Evolutionary conservation across 2,329 filamentous ascomycete genomes (phyloP).

Genomic region (Trichoderma arundinaceum): DNA sequence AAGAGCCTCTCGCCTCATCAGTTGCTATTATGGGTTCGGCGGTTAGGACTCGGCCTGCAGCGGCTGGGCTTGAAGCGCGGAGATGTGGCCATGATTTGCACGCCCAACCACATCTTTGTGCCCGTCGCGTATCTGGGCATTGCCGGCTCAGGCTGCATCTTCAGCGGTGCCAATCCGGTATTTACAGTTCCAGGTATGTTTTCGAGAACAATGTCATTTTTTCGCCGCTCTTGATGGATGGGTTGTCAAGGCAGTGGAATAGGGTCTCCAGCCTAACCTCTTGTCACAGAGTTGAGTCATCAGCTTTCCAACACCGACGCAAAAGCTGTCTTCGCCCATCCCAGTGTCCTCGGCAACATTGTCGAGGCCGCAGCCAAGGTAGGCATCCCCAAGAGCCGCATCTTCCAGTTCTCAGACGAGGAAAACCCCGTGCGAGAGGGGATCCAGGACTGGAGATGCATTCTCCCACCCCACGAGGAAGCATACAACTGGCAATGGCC

Average conservation of each 20-base stretch:
- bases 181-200: slow-evolving; percentile 55
- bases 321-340: slow-evolving; percentile 57
- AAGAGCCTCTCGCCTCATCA: slow-evolving; percentile 54
- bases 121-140: slow-evolving; percentile 60
- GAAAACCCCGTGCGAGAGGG: slow-evolving; percentile 41
- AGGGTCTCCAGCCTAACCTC: background rate
- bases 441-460: slow-evolving; percentile 50
- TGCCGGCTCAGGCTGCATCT: slow-evolving; percentile 58
- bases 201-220: no score
- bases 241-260: no score
- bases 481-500: slow-evolving; percentile 50
- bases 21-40: slow-evolving; percentile 56
- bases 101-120: slow-evolving; percentile 61
- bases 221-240: no score
- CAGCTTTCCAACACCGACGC: slow-evolving; percentile 58
- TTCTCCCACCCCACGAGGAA: slow-evolving; percentile 45
- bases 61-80: slow-evolving; percentile 51
- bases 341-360: slow-evolving; percentile 50
- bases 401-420: slow-evolving; percentile 57
- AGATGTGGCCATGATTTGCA: slow-evolving; percentile 60
- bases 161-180: slow-evolving; percentile 60
- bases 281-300: slow-evolving; percentile 53
- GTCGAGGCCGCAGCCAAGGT: slow-evolving; percentile 51
- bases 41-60: slow-evolving; percentile 56
- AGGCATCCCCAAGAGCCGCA: slow-evolving; percentile 48